Percentiles rank a stretch among this genome's conserved stretches.
Conservation (phyloP, 345 rosid genomes). For the Moricandia arvensis region DNA sequence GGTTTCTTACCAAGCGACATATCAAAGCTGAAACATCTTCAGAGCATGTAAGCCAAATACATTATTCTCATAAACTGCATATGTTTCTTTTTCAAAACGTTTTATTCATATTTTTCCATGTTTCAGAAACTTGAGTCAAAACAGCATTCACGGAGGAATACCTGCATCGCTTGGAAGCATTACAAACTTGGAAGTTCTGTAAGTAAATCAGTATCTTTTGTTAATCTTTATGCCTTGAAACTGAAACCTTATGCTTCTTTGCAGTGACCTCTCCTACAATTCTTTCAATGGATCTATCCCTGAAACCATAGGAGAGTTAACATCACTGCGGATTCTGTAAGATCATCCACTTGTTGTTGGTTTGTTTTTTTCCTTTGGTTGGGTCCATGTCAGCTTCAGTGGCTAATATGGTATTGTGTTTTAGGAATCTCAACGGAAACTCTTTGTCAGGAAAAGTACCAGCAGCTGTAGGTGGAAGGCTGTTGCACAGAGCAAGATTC, state of each 20-base stretch:
- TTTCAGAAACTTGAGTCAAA: constrained; percentile 83
- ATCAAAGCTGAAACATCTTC: constrained; percentile 69
- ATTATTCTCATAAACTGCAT: neutral
- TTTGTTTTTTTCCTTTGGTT: neutral
- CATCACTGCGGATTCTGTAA: constrained; percentile 75
- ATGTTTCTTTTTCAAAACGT: neutral
- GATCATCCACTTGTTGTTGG: constrained; percentile 19
- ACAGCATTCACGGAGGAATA: constrained; percentile 70
- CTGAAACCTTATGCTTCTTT: constrained; percentile 17
- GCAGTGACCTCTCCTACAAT: constrained; percentile 95
- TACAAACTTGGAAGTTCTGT: constrained; percentile 67
- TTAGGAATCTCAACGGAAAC: constrained; percentile 92
- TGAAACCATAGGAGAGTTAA: constrained; percentile 78
- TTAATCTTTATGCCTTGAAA: constrained; percentile 4
- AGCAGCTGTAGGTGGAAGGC: constrained; percentile 84
- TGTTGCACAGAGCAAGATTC: constrained; percentile 91
- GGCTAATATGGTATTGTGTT: constrained; percentile 2
- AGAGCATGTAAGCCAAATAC: constrained; percentile 66
- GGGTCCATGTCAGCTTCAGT: neutral
- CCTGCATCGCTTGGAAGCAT: constrained; percentile 75
- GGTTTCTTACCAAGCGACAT: constrained; percentile 79
- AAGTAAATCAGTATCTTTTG: constrained; percentile 40
- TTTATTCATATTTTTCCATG: neutral
- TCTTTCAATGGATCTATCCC: constrained; percentile 85
- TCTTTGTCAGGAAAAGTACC: constrained; percentile 86